Percentiles rank a stretch among this genome's conserved stretches.
Conservation (phyloP, 306 rosid genomes). For the Psophocarpus tetragonolobus region DNA sequence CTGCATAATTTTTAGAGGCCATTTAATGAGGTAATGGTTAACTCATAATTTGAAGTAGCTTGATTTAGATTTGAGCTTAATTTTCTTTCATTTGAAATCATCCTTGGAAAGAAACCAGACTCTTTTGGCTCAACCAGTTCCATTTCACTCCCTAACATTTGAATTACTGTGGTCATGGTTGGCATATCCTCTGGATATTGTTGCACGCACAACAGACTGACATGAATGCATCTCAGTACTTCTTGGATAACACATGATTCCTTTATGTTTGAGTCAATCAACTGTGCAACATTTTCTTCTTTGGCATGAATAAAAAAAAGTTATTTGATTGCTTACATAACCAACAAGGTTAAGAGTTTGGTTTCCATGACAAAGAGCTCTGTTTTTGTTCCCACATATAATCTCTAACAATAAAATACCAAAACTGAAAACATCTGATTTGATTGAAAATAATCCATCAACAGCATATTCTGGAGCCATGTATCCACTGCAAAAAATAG, state of each 20-base stretch:
- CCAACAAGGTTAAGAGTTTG: slow-evolving; percentile 5
- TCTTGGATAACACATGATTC: background rate
- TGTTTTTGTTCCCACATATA: background rate
- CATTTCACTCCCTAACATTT: slow-evolving; percentile 40
- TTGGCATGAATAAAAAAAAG: background rate
- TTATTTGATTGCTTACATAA: background rate
- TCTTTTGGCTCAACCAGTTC: slow-evolving; percentile 42
- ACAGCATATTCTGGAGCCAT: slow-evolving; percentile 21
- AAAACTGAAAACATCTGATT: slow-evolving; percentile 15
- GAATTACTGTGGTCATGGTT: slow-evolving; percentile 26
- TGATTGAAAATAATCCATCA: background rate
- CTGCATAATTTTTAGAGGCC: no score
- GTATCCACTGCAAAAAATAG: slow-evolving; percentile 18
- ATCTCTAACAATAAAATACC: slow-evolving; percentile 5
- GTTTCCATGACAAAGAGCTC: background rate
- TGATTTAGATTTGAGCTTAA: slow-evolving; percentile 2
- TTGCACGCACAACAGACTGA: slow-evolving; percentile 16
- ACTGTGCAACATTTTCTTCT: background rate
- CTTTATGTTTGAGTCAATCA: background rate
- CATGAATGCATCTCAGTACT: slow-evolving; percentile 12
- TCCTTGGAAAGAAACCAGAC: slow-evolving; percentile 31
- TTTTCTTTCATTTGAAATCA: background rate
- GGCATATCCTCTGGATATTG: slow-evolving; percentile 31
- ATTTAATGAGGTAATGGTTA: background rate
- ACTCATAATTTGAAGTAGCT: background rate